Percentiles rank a stretch among this genome's conserved stretches.
Conservation (phyloP, 2,329 filamentous ascomycete species). For the Cadophora malorum region DNA sequence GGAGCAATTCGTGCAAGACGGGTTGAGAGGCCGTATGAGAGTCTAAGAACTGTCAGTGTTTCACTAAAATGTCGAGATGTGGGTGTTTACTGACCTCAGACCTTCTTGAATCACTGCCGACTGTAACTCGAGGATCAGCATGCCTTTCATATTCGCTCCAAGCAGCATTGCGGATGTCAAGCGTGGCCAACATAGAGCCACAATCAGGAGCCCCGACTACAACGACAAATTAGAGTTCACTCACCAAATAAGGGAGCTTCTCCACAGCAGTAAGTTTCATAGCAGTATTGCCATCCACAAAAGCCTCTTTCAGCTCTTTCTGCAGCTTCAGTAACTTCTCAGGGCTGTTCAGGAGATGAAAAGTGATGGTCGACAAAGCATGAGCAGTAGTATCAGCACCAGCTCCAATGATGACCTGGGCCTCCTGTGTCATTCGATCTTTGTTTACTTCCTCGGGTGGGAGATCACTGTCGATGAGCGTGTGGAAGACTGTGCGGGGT, state of each 20-base stretch:
- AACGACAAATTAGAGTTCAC: neutral
- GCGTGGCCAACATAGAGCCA: neutral
- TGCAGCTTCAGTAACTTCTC: conserved; percentile 43
- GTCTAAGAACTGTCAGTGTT: conserved; percentile 1
- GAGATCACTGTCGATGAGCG: conserved; percentile 42
- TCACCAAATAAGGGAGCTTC: conserved; percentile 42
- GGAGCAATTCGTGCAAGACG: conserved; percentile 43
- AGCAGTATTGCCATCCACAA: conserved; percentile 23
- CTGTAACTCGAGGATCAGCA: neutral
- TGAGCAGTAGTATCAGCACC: conserved; percentile 46
- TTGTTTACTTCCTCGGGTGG: conserved; percentile 38
- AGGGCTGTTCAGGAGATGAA: conserved; percentile 47
- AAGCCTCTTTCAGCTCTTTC: conserved; percentile 44
- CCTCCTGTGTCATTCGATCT: conserved; percentile 22
- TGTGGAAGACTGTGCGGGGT: conserved; percentile 41
- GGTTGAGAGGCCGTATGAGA: conserved; percentile 43
- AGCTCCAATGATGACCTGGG: conserved; percentile 21
- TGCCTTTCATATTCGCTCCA: no score
- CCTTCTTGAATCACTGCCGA: conserved; percentile 46
- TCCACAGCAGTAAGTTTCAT: conserved; percentile 33
- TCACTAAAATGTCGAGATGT: no score
- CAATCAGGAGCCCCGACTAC: neutral
- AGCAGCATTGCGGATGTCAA: neutral
- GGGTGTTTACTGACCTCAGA: conserved; percentile 33
- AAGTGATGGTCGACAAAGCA: conserved; percentile 46